Base-by-base conservation (phyloP, 1,284 basidiomycete genomes). In the Cutaneotrichosporon dermatis region DNA sequence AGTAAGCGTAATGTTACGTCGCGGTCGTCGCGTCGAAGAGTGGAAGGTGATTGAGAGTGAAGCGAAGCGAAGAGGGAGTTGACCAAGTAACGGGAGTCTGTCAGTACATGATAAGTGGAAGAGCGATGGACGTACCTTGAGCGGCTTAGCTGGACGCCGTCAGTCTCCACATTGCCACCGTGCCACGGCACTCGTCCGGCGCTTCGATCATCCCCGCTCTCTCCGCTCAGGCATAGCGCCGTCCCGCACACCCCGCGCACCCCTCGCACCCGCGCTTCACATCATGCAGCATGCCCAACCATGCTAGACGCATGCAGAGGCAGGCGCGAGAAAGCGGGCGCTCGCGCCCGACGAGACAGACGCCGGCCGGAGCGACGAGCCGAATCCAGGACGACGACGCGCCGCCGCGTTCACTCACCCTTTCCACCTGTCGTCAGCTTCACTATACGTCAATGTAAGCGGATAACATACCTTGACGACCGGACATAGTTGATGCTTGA, bases 131-230 rank as follows among this genome's bases (percentile, higher is more conserved):
- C 64, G 4, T 39, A 66, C 65, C 65, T 68, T 66, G 25, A 68
- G 58, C 41, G 66, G 66, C 63, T 65, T 65, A 54, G 62, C 64
- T 65, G 37, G 7, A 36, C 36, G 15, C 16, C 34, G 46, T 60
- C 55, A 57, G 61, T 25, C 25, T 25, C 25, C 25, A 25, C 25
- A 25, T 25, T 25, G 25, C 25, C 25, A 25, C 25, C 25, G 2
- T 25, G 25, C 25, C 25, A n/a, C n/a, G 2, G 25, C 45, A 9
- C 43, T 25, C 25, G 25, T 25, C 25, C 25, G 25, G 25, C 16
- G 43, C 12, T 46, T 11, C 36, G 13, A 15, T 4, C 15, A n/a
- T 36, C 45, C 16, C 36, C 33, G 57, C 13, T 7, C 6, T 13
- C 12, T 51, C n/a, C 3, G 12, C 2, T 37, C 49, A n/a, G n/a